A percentile compares a stretch with the other conserved stretches of the same genome.
These are phyloP conservation scores for Sphenostylis stenocarpa DNA, from an alignment of 306 rosid genomes.

Conservation along the genomic window DNA sequence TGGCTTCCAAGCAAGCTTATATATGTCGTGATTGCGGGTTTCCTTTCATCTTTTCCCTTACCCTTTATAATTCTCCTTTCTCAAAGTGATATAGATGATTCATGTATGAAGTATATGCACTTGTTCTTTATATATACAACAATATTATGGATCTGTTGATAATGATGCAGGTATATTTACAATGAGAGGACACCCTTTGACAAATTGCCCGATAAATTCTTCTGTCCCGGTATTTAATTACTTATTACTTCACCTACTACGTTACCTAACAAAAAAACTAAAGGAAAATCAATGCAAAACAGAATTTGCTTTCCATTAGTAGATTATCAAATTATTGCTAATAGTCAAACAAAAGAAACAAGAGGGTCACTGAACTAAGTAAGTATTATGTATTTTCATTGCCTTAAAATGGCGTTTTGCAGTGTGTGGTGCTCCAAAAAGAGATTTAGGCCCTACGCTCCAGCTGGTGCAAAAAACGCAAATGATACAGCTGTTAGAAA, in stretches of 20 bases:
- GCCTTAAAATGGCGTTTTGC: slow-evolving; percentile 31
- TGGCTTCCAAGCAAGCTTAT: slow-evolving; percentile 82
- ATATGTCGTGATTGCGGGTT: slow-evolving; percentile 99
- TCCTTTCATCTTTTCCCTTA: slow-evolving; percentile 3
- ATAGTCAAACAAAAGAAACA: neutral
- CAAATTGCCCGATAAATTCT: slow-evolving; percentile 74
- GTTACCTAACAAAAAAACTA: neutral
- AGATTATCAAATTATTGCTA: neutral
- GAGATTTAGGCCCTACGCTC: slow-evolving; percentile 76
- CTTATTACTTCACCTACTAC: neutral
- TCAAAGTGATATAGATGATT: neutral
- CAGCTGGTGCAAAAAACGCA: slow-evolving; percentile 56
- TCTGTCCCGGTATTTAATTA: slow-evolving; percentile 66
- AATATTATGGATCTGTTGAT: slow-evolving; percentile 8
- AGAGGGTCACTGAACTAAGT: neutral
- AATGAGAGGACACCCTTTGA: slow-evolving; percentile 81
- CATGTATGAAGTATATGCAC: neutral
- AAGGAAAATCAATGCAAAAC: neutral
- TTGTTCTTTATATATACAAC: neutral
- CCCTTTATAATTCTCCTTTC: neutral
- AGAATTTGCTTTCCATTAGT: slow-evolving; percentile 2
- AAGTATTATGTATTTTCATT: neutral
- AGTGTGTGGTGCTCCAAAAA: slow-evolving; percentile 97
- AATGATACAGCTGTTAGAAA: slow-evolving; percentile 60
- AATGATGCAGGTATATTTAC: slow-evolving; percentile 74